These are phyloP conservation scores for Hygrocybe coccinea DNA, from an alignment of 768 basidiomycete genomes.

Conservation along the genomic window DNA sequence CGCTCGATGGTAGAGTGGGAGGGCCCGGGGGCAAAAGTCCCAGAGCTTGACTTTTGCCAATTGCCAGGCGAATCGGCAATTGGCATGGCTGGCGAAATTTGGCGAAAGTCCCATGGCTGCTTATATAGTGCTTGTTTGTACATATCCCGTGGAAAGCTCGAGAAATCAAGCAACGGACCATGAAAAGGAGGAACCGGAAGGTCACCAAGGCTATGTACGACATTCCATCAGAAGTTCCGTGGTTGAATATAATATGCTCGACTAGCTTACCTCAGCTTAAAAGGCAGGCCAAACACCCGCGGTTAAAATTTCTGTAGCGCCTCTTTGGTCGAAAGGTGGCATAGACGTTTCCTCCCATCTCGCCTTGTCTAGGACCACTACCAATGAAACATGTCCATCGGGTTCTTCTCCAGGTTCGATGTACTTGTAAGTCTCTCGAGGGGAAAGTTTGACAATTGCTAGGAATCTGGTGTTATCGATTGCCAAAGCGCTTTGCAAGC, in stretches of 20 bases:
- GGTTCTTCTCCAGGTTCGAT: conserved; percentile 6
- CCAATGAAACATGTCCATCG: conserved; percentile 9
- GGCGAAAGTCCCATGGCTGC: too few species aligned
- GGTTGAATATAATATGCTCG: background rate
- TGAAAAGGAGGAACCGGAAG: background rate
- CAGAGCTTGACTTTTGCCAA: too few species aligned
- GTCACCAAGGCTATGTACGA: background rate
- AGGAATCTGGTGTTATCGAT: background rate
- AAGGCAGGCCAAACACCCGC: conserved; percentile 1
- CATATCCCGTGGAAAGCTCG: conserved; percentile 13
- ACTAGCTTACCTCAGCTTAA: background rate
- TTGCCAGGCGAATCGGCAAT: too few species aligned
- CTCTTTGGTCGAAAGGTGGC: conserved; percentile 3
- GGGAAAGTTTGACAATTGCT: background rate
- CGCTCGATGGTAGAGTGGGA: too few species aligned
- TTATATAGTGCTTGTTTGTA: too few species aligned
- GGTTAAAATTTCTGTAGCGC: conserved; percentile 1
- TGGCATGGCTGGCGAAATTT: too few species aligned
- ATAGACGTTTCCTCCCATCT: conserved; percentile 6
- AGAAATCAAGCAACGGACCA: background rate
- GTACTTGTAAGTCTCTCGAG: background rate
- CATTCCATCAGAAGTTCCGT: background rate
- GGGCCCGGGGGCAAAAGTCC: too few species aligned
- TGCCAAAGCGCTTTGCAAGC: conserved; percentile 17
- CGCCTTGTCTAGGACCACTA: conserved; percentile 10